phyloP scores from a whole-genome alignment of 495 filamentous ascomycete genomes.

The Lophiostoma macrostomum region DNA sequence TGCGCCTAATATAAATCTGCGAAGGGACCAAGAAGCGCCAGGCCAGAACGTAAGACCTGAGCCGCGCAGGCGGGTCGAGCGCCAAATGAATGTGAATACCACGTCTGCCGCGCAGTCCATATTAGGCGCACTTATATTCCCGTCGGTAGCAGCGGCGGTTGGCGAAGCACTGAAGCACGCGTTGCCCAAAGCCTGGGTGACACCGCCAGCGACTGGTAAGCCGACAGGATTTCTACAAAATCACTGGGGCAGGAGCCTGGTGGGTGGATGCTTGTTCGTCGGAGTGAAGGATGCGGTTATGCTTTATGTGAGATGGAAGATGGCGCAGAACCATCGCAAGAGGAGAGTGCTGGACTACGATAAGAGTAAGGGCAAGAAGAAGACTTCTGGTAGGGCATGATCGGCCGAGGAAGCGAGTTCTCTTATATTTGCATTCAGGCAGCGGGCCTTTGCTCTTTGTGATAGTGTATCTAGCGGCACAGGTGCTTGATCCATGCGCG shows the following conservation, averaged over 20 bases:
- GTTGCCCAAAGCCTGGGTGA: slow-evolving; percentile 63
- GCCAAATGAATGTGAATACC: slow-evolving; percentile 51
- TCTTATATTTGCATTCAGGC: too few species aligned
- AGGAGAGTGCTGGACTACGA: slow-evolving; percentile 68
- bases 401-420: too few species aligned
- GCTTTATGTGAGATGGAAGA: slow-evolving; percentile 70
- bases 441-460: too few species aligned
- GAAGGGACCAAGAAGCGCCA: too few species aligned
- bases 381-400: too few species aligned
- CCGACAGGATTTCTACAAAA: slow-evolving; percentile 63
- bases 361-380: slow-evolving; percentile 20
- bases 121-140: slow-evolving; percentile 63
- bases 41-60: too few species aligned
- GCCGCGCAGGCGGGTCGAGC: slow-evolving; percentile 26
- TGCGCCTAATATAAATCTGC: slow-evolving; percentile 20
- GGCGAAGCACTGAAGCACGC: slow-evolving; percentile 63
- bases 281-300: slow-evolving; percentile 71
- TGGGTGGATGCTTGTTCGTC: slow-evolving; percentile 77
- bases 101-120: slow-evolving; percentile 54
- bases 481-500: too few species aligned
- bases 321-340: slow-evolving; percentile 64
- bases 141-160: slow-evolving; percentile 59
- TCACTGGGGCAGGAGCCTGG: slow-evolving; percentile 73
- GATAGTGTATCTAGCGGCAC: too few species aligned
- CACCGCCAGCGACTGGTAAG: slow-evolving; percentile 38